Evolutionary conservation across 2,329 filamentous ascomycete genomes (phyloP), one percentile per base, ranked within the genome.

Genomic region (Erysiphe pulchra): DNA sequence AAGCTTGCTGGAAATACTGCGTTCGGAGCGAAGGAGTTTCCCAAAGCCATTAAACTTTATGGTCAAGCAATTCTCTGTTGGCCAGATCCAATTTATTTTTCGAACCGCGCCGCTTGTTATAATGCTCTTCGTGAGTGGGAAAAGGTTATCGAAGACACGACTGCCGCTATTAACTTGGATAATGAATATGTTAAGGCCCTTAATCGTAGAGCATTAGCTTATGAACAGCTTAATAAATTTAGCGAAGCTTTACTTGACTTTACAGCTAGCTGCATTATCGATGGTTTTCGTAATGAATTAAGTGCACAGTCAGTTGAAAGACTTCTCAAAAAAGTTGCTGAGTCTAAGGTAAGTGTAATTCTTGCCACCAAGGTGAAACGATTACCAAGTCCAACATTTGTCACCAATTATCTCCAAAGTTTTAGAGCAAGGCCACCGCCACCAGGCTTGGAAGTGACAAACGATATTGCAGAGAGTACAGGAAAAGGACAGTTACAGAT

Each of bases 191-290:
- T 98, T 63, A 95, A 98, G 70, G 90, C 90, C 32, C 70, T 98
- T 55, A 98, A 98, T 71, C 80, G 90, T 58, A 77, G 90, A 56
- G 90, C 90, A 47, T 92, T 92, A 59, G 90, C 90, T 47, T 98
- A 95, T 63, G 90, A 98, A 65, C 81, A 94, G 61, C 74, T 90
- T 40, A 78, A 78, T 56, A 80, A 79, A 63, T 93, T 80, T 67
- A 90, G 85, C 61, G 87, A 95, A 60, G 87, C 90, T 41, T 77
- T 98, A 9, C 73, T 98, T 51, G 90, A 98, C 65, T 95, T 92
- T 66, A 98, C 90, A 9, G 90, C 90, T 48, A 94, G 87, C 65
- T 98, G 90, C 67, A 98, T 98, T 62, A 93, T 98, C 60, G 90
- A 98, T 61, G 81, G 81, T 50, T 98, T 98, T 71, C 80, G 82